Conservation (phyloP, 768 basidiomycete species). For the Tephrocybe rancida region DNA sequence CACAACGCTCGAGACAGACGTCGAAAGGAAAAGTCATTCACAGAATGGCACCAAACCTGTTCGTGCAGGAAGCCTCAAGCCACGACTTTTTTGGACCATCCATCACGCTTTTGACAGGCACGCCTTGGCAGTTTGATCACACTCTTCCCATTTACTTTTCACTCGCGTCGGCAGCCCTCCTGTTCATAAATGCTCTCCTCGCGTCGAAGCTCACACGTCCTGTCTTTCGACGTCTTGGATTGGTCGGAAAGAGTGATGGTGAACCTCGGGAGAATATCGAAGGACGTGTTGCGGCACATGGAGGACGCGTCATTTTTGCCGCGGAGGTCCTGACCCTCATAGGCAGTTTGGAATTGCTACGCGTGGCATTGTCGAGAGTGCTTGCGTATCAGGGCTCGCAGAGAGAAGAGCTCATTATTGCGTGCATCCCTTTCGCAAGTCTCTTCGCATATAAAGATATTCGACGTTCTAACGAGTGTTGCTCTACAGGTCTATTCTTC, state of each 20-base stretch:
- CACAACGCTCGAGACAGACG: background rate
- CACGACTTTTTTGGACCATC: constrained; percentile 2
- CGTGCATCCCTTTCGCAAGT: constrained; percentile 12
- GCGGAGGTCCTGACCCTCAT: constrained; percentile 11
- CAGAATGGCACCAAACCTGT: constrained; percentile 6
- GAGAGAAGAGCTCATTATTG: constrained; percentile 1
- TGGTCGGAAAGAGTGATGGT: background rate
- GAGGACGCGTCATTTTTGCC: constrained; percentile 14
- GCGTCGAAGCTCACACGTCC: constrained; percentile 5
- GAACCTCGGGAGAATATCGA: background rate
- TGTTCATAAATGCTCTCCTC: constrained; percentile 6
- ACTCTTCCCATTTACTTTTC: constrained; percentile 14
- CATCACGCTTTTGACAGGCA: constrained; percentile 1
- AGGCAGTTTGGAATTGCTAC: constrained; percentile 16
- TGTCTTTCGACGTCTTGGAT: constrained; percentile 3
- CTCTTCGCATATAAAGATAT: background rate
- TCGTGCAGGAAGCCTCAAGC: constrained; percentile 3
- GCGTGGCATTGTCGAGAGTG: constrained; percentile 11
- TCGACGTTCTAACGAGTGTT: background rate
- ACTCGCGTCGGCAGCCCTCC: constrained; percentile 7
- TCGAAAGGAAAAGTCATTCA: background rate
- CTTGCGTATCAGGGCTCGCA: background rate
- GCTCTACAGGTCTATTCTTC: constrained; percentile 14
- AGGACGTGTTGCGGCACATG: constrained; percentile 13
- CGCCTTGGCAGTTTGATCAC: constrained; percentile 9